Evolutionary conservation across 148 eudicot genomes (phyloP).

Genomic region (Rhododendron simsii): DNA sequence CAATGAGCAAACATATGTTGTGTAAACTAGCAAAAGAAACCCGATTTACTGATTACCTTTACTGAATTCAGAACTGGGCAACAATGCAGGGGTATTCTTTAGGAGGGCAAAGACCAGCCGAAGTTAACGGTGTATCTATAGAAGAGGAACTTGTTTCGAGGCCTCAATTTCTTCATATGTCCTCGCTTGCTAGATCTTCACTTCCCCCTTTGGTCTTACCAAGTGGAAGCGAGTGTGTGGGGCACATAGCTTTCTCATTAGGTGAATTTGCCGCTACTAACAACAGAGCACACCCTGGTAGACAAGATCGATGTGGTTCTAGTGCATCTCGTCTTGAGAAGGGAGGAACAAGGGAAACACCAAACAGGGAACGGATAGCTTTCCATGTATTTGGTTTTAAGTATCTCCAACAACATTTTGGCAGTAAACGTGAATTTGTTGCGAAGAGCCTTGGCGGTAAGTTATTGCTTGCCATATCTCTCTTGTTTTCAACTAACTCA

Average conservation of each 20-base stretch:
- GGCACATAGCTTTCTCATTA: not conserved
- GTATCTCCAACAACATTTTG: constrained; percentile 66
- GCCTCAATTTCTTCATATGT: too few species aligned
- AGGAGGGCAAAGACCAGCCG: not conserved
- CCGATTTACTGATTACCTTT: too few species aligned
- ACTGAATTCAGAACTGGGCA: not conserved
- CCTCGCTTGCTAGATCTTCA: too few species aligned
- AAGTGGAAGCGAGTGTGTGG: too few species aligned
- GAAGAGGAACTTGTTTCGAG: not conserved
- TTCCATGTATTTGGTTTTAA: constrained; percentile 71
- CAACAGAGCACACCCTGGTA: constrained; percentile 12
- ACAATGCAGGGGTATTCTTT: not conserved
- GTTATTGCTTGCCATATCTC: not conserved
- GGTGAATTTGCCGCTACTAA: not conserved
- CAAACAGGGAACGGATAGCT: constrained; percentile 63
- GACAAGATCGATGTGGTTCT: constrained; percentile 17
- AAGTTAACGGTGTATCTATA: not conserved
- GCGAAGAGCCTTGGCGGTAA: constrained; percentile 73
- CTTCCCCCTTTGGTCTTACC: too few species aligned
- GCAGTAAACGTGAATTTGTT: constrained; percentile 77
- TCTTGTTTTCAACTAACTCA: not conserved
- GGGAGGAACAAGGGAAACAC: constrained; percentile 17
- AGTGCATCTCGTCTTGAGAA: constrained; percentile 20
- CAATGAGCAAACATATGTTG: not conserved
- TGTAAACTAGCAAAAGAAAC: not conserved